These are phyloP conservation scores for Phytophthora fragariae DNA, from an alignment of 352 stramenopile genomes.

Conservation along the genomic window DNA sequence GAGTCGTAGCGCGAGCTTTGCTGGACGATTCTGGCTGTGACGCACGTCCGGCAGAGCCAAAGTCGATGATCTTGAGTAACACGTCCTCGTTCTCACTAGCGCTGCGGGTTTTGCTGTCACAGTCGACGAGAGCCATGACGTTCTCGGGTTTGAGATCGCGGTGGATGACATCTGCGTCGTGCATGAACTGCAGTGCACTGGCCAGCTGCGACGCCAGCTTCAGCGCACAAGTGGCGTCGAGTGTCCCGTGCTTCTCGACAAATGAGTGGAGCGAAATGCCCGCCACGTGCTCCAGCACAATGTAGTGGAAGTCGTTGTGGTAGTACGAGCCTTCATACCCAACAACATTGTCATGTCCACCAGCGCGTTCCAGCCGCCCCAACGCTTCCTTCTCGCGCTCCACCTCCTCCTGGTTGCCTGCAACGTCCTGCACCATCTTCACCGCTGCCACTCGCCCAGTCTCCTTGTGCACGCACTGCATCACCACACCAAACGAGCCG, in stretches of 20 bases:
- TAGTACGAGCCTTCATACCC: constrained; percentile 68
- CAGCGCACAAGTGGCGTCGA: constrained; percentile 55
- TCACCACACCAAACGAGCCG: constrained; percentile 85
- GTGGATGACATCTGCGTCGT: constrained; percentile 71
- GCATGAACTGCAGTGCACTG: constrained; percentile 76
- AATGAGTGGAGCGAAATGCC: constrained; percentile 79
- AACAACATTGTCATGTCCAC: constrained; percentile 74
- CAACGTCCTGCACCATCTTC: constrained; percentile 80
- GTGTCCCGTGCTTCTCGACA: constrained; percentile 58
- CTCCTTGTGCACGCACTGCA: constrained; percentile 78
- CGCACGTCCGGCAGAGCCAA: constrained; percentile 71
- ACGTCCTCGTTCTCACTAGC: constrained; percentile 39
- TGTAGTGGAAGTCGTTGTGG: constrained; percentile 85
- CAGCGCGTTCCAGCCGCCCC: constrained; percentile 52
- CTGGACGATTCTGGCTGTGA: constrained; percentile 25
- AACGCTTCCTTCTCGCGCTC: constrained; percentile 68
- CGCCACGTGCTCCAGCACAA: constrained; percentile 79
- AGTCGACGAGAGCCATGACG: constrained; percentile 64
- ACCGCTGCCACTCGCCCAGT: constrained; percentile 70
- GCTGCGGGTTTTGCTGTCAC: constrained; percentile 4
- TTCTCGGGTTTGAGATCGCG: constrained; percentile 93
- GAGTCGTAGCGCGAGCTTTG: constrained; percentile 31
- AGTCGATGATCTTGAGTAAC: constrained; percentile 89
- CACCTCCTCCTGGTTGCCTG: constrained; percentile 64
- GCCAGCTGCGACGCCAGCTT: constrained; percentile 69